phyloP scores from a whole-genome alignment of 1,284 basidiomycete species.

The Microbotryum intermedium region DNA sequence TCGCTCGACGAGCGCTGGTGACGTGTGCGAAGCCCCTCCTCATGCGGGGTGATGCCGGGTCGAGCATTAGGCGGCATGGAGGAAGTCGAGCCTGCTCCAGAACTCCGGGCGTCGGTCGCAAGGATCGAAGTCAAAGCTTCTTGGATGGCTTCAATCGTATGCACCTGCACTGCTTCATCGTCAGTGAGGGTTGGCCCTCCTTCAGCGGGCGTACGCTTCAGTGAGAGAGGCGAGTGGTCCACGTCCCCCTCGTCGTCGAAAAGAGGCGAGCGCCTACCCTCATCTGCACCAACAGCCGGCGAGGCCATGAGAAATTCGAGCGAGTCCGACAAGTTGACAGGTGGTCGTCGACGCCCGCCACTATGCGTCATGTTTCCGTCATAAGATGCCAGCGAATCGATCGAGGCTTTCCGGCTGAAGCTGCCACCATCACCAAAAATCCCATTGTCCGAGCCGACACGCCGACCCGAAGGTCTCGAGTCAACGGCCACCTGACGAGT shows the following conservation, averaged over 20 bases:
- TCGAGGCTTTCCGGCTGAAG: conserved; percentile 12
- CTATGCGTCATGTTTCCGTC: no score
- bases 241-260: conserved; percentile 15
- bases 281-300: neutral
- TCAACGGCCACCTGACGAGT: conserved; percentile 17
- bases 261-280: conserved; percentile 18
- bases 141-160: conserved; percentile 85
- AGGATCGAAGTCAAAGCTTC: conserved; percentile 81
- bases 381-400: conserved; percentile 9
- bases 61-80: no score
- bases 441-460: neutral
- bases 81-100: no score
- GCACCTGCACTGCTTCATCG: conserved; percentile 52
- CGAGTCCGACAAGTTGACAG: conserved; percentile 15
- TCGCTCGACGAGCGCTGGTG: no score
- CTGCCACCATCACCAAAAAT: neutral
- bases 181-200: conserved; percentile 35
- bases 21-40: no score
- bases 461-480: neutral
- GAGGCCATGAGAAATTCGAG: conserved; percentile 29
- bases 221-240: neutral
- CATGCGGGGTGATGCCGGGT: no score
- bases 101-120: conserved; percentile 8
- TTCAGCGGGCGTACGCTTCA: no score
- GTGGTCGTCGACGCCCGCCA: neutral